A percentile compares a stretch with the other conserved stretches of the same genome.
Evolutionary conservation across 73 alveolate genomes (phyloP).

Genomic region (Paramecium sexaurelia): DNA sequence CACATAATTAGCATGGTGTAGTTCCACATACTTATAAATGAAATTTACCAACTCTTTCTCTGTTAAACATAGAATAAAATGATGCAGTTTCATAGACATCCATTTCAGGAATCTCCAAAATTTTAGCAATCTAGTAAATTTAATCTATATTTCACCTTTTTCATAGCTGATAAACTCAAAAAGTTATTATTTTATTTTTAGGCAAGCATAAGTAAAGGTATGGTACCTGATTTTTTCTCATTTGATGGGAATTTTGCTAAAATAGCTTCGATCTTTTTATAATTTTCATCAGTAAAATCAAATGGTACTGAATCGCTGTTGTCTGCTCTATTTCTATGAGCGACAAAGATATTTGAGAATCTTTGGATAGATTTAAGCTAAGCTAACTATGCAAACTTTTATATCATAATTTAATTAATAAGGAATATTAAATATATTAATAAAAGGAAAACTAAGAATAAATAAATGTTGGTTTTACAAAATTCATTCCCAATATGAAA

Average conservation of each 20-base stretch:
- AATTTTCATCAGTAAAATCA: conserved; percentile 86
- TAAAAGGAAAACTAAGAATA: neutral
- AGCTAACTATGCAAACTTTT: conserved; percentile 8
- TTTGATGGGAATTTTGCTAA: conserved; percentile 82
- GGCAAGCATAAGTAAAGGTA: conserved; percentile 80
- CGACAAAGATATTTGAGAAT: conserved; percentile 17
- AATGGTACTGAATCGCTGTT: conserved; percentile 84
- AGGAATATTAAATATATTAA: neutral
- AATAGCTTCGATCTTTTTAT: conserved; percentile 75
- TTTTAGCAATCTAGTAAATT: conserved; percentile 72
- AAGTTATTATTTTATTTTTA: conserved; percentile 83
- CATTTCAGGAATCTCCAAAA: conserved; percentile 87
- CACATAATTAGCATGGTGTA: conserved; percentile 92
- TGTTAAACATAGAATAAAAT: conserved; percentile 90
- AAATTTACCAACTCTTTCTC: conserved; percentile 89
- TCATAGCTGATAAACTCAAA: conserved; percentile 89
- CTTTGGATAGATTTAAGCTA: neutral
- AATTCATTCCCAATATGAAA: too few relatives aligned
- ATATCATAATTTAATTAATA: conserved; percentile 19
- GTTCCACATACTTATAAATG: conserved; percentile 93
- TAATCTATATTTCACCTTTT: conserved; percentile 65
- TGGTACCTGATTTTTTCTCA: conserved; percentile 83
- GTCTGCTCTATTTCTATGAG: conserved; percentile 65
- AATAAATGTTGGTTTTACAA: too few relatives aligned
- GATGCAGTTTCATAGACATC: conserved; percentile 88